Base-by-base conservation (phyloP, 345 rosid genomes). In the Syzygium oleosum region DNA sequence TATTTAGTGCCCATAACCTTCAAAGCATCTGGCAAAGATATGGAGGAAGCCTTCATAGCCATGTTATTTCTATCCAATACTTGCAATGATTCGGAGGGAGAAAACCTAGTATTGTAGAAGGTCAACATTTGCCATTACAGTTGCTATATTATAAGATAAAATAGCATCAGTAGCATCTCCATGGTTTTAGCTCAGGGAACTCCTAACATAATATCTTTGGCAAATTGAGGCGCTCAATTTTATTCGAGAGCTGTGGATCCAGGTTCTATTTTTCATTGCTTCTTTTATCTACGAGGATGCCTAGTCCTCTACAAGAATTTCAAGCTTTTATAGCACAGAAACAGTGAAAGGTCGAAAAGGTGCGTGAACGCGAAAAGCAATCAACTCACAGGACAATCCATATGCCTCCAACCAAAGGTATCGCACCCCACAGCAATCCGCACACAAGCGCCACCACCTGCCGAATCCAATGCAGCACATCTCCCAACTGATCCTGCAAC, bases 401-500 rank as follows among this genome's bases (percentile, higher is more conserved):
- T 68, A 98, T 87, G 89, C 98, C 99, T 51, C 99, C 99, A 86
- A 94, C 96, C 68, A 95, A 85, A n/a, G 99, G 99, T 31, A 96
- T 84, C 23, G 98, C 89, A 22, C 99, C 99, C 93, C 97, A 98
- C 84, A 98, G 87, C 92, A 98, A 92, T 59, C 99, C 99, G 87
- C 95, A 94, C 21, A 94, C 51, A 52, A 98, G 89, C 41, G 97
- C 99, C 85, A 95, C 94, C 13, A 90, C 93, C 92, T 98, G 99
- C 85, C 99, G 90, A 88, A 96, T 95, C 99, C 99, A 98, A 90
- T 98, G 99, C 93, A 98, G 91, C 79, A 93, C 98, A 91, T 98
- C 99, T 91, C 99, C 99, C 88, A 98, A 90, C 93, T 96, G 99
- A 93, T 98, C 99, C 99, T 98, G 92, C 52, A 41, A 86, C 88